Base-by-base conservation (phyloP, 345 rosid species). In the Linum lewisii region DNA sequence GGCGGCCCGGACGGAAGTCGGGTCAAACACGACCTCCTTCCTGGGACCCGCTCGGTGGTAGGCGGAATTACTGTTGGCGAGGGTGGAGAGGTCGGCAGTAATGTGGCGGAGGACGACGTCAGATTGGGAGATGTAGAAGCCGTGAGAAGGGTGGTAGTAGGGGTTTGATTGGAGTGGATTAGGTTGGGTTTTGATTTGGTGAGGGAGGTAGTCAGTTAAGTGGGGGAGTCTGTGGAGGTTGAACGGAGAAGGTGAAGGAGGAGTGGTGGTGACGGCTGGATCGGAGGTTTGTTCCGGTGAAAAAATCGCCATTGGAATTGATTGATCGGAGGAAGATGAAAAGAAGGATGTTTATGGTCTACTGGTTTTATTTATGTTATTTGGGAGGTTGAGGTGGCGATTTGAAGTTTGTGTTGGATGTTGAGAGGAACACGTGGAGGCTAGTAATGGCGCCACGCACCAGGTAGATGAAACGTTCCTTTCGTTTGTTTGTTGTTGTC, bases 21-120 rank as follows among this genome's bases (percentile, higher is more conserved):
- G 78, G 38, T 84, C 80, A 32, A 81, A 90, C 45, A 65, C 47
- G 55, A 90, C 73, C 6, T 75, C 67, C 26, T 70, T 62, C 21
- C 95, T 82, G 2, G 96, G 96, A 5, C 98, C 96, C 4, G 98
- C 95, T 9, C 86, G 72, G 71, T 65, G 77, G 66, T 84, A 86
- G 56, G 88, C 88, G 7, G 61, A n/a, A n/a, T n/a, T n/a, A n/a
- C n/a, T n/a, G 19, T 42, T 25, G 75, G 54, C 65, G 21, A 57
- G 55, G 21, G 77, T 77, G 38, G 84, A 79, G 70, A 82, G 81
- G 64, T 75, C 75, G 64, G 74, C 45, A 68, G 71, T 78, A 54
- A 80, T 73, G 54, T 81, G 93, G 7, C 88, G 79, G 38, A 92
- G 82, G 63, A 92, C 54, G 69, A 79, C 62, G 68, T 92, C 95